These are phyloP conservation scores for Lactarius indigo DNA, from an alignment of 768 basidiomycete species.

Conservation along the genomic window DNA sequence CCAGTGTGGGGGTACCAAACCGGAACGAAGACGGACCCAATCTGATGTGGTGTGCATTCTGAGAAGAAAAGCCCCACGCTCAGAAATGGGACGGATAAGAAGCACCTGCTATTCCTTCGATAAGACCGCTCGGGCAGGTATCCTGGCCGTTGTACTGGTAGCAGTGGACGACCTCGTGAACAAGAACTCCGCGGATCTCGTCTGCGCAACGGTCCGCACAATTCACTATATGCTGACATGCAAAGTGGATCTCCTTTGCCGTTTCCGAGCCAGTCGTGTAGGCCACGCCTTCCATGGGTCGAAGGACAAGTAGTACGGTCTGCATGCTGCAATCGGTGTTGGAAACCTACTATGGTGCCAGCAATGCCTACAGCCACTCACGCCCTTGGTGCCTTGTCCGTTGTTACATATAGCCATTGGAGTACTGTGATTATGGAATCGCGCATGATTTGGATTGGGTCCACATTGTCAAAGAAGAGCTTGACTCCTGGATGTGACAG, in stretches of 20 bases:
- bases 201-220: slow-evolving; percentile 42
- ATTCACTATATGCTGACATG: slow-evolving; percentile 57
- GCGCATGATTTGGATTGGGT: slow-evolving; percentile 38
- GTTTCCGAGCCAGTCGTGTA: slow-evolving; percentile 53
- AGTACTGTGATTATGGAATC: slow-evolving; percentile 31
- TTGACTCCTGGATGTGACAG: slow-evolving; percentile 50
- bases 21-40: slow-evolving; percentile 62
- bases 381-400: slow-evolving; percentile 23
- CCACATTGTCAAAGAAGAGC: slow-evolving; percentile 50
- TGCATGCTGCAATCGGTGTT: slow-evolving; percentile 29
- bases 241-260: slow-evolving; percentile 74
- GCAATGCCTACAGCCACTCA: slow-evolving; percentile 7
- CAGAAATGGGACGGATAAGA: background rate
- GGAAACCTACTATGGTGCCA: background rate
- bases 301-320: slow-evolving; percentile 53
- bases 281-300: slow-evolving; percentile 67
- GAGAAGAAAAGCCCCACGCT: background rate
- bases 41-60: slow-evolving; percentile 38
- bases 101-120: slow-evolving; percentile 77
- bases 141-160: slow-evolving; percentile 64
- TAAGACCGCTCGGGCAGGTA: slow-evolving; percentile 63
- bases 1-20: slow-evolving; percentile 71
- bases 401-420: slow-evolving; percentile 20
- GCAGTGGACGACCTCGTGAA: slow-evolving; percentile 78
- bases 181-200: slow-evolving; percentile 68